phyloP scores from a whole-genome alignment of 164 flowering plant species.

The Vitis rupestris region DNA sequence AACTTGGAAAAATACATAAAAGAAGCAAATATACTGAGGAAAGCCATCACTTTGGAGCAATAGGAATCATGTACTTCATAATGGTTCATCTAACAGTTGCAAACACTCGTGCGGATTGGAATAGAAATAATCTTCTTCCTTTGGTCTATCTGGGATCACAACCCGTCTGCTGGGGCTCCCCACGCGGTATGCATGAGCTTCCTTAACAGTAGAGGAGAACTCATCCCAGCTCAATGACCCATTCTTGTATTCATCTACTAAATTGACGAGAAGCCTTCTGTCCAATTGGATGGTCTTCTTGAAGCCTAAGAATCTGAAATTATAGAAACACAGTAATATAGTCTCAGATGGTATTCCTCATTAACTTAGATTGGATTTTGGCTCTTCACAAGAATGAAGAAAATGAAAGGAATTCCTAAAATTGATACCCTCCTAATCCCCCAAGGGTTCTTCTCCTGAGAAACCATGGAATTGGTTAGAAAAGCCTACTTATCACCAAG shows the following conservation, averaged over 20 bases:
- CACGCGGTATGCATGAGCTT: slow-evolving; percentile 49
- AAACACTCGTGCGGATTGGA: slow-evolving; percentile 66
- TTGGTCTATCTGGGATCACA: slow-evolving; percentile 49
- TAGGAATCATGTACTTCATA: slow-evolving; percentile 21
- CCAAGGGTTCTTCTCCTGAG: no score
- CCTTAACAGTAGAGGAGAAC: slow-evolving; percentile 48
- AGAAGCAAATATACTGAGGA: background rate
- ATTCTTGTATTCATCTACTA: slow-evolving; percentile 40
- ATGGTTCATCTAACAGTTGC: slow-evolving; percentile 36
- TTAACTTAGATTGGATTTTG: no score
- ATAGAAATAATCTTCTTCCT: slow-evolving; percentile 70
- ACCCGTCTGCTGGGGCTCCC: slow-evolving; percentile 43
- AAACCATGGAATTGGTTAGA: no score
- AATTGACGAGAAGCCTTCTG: slow-evolving; percentile 45
- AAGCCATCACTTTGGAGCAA: background rate
- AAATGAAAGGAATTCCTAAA: no score
- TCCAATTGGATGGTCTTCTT: slow-evolving; percentile 55
- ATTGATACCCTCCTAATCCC: no score
- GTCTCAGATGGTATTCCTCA: no score
- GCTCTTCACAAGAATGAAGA: no score
- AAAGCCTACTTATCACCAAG: no score
- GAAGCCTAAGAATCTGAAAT: slow-evolving; percentile 54
- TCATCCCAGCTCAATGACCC: slow-evolving; percentile 61
- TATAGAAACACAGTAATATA: background rate
- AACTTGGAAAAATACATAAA: background rate